A percentile compares a stretch with the other conserved stretches of the same genome.
These are phyloP conservation scores for Musa acuminata DNA, from an alignment of 176 grass and related monocot genomes.

Conservation along the genomic window DNA sequence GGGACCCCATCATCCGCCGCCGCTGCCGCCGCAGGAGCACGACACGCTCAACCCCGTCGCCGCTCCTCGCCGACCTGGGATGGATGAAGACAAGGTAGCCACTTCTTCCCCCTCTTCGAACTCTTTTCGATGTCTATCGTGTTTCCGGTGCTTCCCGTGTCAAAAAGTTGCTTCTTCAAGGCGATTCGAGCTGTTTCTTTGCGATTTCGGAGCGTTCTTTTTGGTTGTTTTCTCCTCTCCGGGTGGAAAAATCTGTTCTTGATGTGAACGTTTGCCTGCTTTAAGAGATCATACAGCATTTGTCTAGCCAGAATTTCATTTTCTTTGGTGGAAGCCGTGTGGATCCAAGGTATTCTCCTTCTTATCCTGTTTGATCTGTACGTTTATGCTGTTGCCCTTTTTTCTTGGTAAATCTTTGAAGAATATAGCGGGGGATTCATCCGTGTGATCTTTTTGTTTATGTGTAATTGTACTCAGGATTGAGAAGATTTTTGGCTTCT, in stretches of 20 bases:
- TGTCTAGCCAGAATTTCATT: background rate
- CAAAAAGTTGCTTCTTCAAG: background rate
- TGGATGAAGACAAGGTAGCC: background rate
- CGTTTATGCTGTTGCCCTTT: background rate
- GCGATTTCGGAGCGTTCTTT: background rate
- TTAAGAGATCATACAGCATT: background rate
- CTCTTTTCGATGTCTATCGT: background rate
- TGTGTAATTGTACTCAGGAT: background rate
- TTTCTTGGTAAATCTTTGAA: background rate
- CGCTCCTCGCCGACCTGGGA: background rate
- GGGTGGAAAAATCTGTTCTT: background rate
- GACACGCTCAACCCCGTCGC: background rate
- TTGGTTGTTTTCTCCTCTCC: background rate
- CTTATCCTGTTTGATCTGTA: background rate
- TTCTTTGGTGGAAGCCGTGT: background rate
- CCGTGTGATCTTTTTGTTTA: background rate
- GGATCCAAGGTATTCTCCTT: background rate
- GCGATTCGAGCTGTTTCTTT: background rate
- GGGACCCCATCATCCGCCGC: slow-evolving; percentile 11
- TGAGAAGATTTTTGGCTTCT: background rate
- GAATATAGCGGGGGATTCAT: background rate
- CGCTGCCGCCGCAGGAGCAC: background rate
- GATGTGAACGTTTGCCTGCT: too few species aligned
- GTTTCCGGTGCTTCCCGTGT: background rate
- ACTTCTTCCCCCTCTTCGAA: background rate